Evolutionary conservation across 441 rosid genomes (phyloP), one percentile per base, ranked within the genome.

Genomic region (Gossypium laxum): DNA sequence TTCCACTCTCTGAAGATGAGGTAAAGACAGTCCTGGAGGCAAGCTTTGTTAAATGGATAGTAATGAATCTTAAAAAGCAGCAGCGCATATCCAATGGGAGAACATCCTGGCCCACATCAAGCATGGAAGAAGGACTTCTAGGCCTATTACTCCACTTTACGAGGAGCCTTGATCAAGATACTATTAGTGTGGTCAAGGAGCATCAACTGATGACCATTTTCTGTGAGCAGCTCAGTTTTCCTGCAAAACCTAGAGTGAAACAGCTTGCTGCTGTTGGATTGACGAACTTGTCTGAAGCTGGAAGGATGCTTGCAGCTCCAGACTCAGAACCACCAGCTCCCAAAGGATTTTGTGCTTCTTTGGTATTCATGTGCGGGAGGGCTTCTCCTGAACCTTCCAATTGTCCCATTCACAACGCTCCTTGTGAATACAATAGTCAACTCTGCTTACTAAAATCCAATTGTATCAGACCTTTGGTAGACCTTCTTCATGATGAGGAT

Each of bases 71-170:
- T 17, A 69, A 64, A 67, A 73, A 32, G 64, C 70, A 75, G 63
- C 75, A 61, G 38, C 58, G 6, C 1, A 50, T 45, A 45, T 11
- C 79, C 52, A 75, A 69, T 24, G 69, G 79, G 56, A 78, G 77
- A 74, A 57, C 60, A 43, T 74, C 70, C n/a, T 72, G 19, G 61
- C 56, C 78, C 19, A 38, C 74, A 45, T 68, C 81, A 69, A 79
- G 78, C 79, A 78, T 81, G 75, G 54, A 57, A n/a, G 81, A 83
- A 73, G 86, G 84, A 56, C 80, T 83, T 43, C 66, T 79, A 41
- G 84, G 86, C 62, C 73, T 83, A 62, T 71, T 83, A 61, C 74
- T 79, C 71, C 84, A 77, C 66, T 81, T 75, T 62, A 81, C 83
- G 11, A 54, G 64, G 47, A 59, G 69, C 63, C 72, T 74, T 19